Base-by-base conservation (phyloP, 192 early-diverging fungal species). In the Geranomyces variabilis region DNA sequence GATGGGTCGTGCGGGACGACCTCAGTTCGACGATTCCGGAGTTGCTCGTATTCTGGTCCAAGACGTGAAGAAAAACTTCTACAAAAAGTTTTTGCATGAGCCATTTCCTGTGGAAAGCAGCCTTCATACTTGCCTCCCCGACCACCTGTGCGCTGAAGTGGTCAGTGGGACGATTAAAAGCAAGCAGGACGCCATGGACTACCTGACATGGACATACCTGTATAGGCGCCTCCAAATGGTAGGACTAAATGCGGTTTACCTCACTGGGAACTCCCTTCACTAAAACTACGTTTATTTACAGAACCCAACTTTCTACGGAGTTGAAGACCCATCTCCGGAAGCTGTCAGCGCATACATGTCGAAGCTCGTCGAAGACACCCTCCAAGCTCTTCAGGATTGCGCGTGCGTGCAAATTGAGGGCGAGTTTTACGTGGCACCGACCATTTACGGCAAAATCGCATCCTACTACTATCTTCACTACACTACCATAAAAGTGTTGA, bases 1-100 rank as follows among this genome's bases (percentile, higher is more conserved):
- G 96, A 95, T 99, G 88, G 98, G 96, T 21, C 91, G 96, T 67
- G 98, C 98, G 7, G 96, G 92, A 51, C 88, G 98, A 48, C 96
- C 95, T 10, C 95, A 97, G 81, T 98, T 95, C 67, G 97, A 98
- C 77, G 88, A 93, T 73, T 89, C 89, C 33, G 97, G 95, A 26
- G 86, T 97, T 44, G 95, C 96, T 1, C 83, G 90, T 12, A 93
- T 99, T 58, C 89, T 99, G 75, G 96, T 98, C 0, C 93, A 94
- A 28, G 98, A 97, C 69, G 77, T 84, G 26, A 99, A 99, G 73
- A 96, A 97, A 85, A 93, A 97, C 73, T 99, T 98, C 82, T 99
- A 97, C 85, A 96, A 96, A 64, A 93, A 92, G 81, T 99, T 99
- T 77, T 84, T 99, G 56, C 93, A 96, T 73, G 93, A 96, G 72